These are phyloP conservation scores for Phytopythium mirpurense DNA, from an alignment of 352 stramenopile genomes.

Conservation along the genomic window DNA sequence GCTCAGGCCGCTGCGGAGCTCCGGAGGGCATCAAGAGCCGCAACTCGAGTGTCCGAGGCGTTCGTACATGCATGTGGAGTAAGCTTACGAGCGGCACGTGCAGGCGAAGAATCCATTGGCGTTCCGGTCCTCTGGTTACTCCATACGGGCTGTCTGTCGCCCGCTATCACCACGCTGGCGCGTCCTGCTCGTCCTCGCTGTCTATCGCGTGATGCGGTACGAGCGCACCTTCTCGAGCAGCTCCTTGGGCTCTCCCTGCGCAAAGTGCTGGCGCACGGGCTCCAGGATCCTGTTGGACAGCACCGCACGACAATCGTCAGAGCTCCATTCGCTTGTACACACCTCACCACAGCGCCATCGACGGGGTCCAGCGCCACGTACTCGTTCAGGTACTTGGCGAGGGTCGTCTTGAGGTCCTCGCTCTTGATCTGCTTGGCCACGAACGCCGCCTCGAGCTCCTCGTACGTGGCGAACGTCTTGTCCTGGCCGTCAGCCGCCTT, in stretches of 20 bases:
- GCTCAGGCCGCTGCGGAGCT: no score
- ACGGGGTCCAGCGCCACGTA: slow-evolving; percentile 23
- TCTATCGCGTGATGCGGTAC: slow-evolving; percentile 94
- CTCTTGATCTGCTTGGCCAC: slow-evolving; percentile 87
- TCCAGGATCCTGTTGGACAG: slow-evolving; percentile 80
- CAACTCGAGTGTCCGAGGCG: no score
- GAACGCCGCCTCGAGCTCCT: slow-evolving; percentile 91
- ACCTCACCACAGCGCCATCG: slow-evolving; percentile 5
- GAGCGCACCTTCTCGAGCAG: slow-evolving; percentile 95
- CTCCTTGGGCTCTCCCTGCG: slow-evolving; percentile 91
- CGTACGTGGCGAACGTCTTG: slow-evolving; percentile 87
- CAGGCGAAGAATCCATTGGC: no score
- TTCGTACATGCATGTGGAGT: no score
- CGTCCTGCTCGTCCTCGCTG: not conserved
- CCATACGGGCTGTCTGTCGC: no score
- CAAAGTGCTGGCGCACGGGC: slow-evolving; percentile 97
- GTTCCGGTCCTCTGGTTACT: no score
- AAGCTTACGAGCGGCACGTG: no score
- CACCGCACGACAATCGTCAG: slow-evolving; percentile 2
- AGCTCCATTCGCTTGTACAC: slow-evolving; percentile 1
- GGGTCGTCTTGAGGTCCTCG: slow-evolving; percentile 91
- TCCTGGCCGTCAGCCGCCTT: slow-evolving; percentile 39
- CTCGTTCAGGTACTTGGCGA: slow-evolving; percentile 91
- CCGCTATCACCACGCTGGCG: no score
- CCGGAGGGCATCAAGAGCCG: no score